Evolutionary conservation across 2,329 filamentous ascomycete genomes (phyloP), one percentile per base, ranked within the genome.

Genomic region (Lachnellula willkommii): DNA sequence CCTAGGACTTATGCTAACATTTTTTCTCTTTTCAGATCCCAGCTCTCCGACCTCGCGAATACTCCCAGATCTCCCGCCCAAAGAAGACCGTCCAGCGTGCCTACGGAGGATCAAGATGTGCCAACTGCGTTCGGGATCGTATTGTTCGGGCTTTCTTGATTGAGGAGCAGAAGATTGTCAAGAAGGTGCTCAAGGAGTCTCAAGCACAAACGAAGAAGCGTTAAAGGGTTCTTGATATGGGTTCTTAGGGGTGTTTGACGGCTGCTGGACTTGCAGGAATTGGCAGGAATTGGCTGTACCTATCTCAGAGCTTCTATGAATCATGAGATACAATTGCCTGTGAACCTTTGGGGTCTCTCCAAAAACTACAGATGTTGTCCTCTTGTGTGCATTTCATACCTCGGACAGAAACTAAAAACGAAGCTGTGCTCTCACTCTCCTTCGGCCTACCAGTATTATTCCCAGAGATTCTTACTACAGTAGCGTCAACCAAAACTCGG

Each of bases 151-250:
- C 94, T 65, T 99, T 99, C 88, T 81, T 99, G 77, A 97, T 99
- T 68, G 95, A 99, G 84, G 94, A 99, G 87, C 94, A 99, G 85
- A 99, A 99, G 90, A 97, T 99, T 72, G 94, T 99, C 79, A 99
- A 99, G 91, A 99, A 99, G 90, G 94, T 99, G 72, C 85, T 97
- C 76, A 96, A 96, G 89, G 93, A 97, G 84, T 85, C 83, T 64
- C 90, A 95, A 81, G 88, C 90, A 82, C 88, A 90, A 82, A 49
- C 52, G 32, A 85, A 70, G 66, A 69, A 68, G 62, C 65, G 62
- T 65, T 69, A 69, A 64, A 50, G 60, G 58, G 59, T 60, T 60
- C 39, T 60, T 59, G 64, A 58, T 62, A 54, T 58, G 64, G 62
- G 65, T 69, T 62, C 62, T 66, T 68, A 66, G 64, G 45, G 66